Conservation (phyloP, 768 basidiomycete genomes). For the Rhodocollybia butyracea region DNA sequence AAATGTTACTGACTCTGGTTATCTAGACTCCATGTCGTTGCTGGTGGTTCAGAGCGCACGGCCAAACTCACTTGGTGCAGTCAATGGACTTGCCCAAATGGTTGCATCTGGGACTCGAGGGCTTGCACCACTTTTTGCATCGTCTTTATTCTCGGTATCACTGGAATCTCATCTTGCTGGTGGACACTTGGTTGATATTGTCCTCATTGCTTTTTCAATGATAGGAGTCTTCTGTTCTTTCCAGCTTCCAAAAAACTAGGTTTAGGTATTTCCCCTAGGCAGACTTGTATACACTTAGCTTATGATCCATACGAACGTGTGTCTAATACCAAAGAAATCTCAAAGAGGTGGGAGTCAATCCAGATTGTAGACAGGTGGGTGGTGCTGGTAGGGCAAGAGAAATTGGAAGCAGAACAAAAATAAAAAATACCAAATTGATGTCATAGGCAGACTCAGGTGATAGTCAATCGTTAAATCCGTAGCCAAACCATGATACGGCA, state of each 20-base stretch:
- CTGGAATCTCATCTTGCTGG: conserved; percentile 39
- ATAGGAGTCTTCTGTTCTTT: background rate
- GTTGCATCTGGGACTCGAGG: conserved; percentile 44
- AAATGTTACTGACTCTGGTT: background rate
- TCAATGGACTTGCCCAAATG: conserved; percentile 58
- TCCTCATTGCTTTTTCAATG: conserved; percentile 12
- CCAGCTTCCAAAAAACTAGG: background rate
- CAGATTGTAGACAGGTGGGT: too few species aligned
- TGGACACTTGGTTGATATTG: conserved; percentile 41
- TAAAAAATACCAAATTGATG: too few species aligned
- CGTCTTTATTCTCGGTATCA: conserved; percentile 56
- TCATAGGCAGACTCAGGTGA: too few species aligned
- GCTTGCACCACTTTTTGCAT: conserved; percentile 51
- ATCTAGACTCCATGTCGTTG: conserved; percentile 45
- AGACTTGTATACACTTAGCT: too few species aligned
- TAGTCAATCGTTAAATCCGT: too few species aligned
- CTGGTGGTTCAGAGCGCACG: conserved; percentile 41
- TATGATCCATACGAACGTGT: too few species aligned
- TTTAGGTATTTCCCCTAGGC: too few species aligned
- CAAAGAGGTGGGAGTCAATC: too few species aligned
- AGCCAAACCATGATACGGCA: too few species aligned
- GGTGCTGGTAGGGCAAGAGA: too few species aligned
- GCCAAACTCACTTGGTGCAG: conserved; percentile 42
- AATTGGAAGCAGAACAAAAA: too few species aligned
- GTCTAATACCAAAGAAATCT: too few species aligned